Base-by-base conservation (phyloP, 2,329 filamentous ascomycete genomes). In the Albophoma yamanashiensis region DNA sequence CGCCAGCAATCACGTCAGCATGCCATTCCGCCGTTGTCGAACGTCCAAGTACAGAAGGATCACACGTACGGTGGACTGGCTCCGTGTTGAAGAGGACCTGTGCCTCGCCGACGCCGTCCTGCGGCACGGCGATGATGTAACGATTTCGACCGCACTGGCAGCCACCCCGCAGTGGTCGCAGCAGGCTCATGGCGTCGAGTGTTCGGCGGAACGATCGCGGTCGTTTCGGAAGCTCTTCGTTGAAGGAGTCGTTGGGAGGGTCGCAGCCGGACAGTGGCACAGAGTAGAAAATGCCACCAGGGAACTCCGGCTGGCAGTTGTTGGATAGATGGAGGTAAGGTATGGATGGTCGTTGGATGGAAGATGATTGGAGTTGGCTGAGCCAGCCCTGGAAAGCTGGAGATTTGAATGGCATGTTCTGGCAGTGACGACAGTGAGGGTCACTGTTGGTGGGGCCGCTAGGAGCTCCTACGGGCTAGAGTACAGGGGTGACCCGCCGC, bases 131-230 rank as follows among this genome's bases (percentile, higher is more conserved):
- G 65, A 96, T 85, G 61, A 86, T 80, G 75, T 96, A 96, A 69
- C 87, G 82, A 69, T 94, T 96, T 62, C 92, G 85, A 60, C 92
- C 91, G 73, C 92, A 97, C 58, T 88, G 86, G 77, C 92, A 96
- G 64, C 86, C 84, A 67, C 92, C 92, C 64, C 82, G 85, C 60
- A 96, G 81, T 45, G 81, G 80, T 62, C 82, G 76, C 60, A 74
- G 69, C 57, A 73, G 70, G 68, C 70, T 78, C 81, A 83, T 83
- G 59, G 58, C 34, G 55, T 34, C 34, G 31, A 52, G 57, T 20
- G 31, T 22, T 36, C 11, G 17, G 12, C 5, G 50, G 31, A 15
- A n/a, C 31, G 31, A 38, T 38, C 31, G 31, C 17, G 27, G 9
- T 34, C 20, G 50, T 2, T 53, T n/a, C 27, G 50, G 17, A 31